phyloP scores from a whole-genome alignment of 1,139 yeast genomes.

The Saccharomyces pastorianus region DNA sequence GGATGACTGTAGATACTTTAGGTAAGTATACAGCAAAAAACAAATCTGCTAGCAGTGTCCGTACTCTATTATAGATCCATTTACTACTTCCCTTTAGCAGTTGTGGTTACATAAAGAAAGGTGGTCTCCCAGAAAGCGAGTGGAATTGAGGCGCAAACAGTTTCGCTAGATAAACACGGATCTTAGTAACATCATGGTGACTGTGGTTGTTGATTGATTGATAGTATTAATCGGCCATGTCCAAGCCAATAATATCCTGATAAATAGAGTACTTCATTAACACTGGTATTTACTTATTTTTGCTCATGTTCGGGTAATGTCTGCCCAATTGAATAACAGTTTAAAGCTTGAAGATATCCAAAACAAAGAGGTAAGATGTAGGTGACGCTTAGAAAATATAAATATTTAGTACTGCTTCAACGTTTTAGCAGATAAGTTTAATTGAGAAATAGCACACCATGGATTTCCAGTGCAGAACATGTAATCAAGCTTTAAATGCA shows the following conservation, averaged over 20 bases:
- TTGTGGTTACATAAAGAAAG: not conserved
- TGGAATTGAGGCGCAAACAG: not conserved
- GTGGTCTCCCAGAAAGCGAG: not conserved
- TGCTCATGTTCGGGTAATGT: not conserved
- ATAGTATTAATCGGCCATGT: no score
- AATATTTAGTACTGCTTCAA: not conserved
- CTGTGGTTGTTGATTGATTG: no score
- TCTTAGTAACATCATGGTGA: not conserved
- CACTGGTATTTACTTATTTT: not conserved
- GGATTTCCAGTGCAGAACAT: conserved; percentile 30
- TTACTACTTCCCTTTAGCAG: not conserved
- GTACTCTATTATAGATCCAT: not conserved
- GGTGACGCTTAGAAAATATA: not conserved
- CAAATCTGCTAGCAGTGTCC: not conserved
- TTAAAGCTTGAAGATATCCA: not conserved
- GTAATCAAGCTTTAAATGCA: conserved; percentile 24
- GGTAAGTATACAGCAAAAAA: not conserved
- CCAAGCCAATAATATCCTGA: no score
- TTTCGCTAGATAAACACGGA: not conserved
- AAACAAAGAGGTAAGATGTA: not conserved
- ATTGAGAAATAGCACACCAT: not conserved
- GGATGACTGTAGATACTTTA: not conserved
- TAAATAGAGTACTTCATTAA: conserved; percentile 34
- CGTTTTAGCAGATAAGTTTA: not conserved
- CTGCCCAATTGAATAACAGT: not conserved